Evolutionary conservation across 192 early-diverging fungal genomes (phyloP).

Genomic region (Umbelopsis sp.): DNA sequence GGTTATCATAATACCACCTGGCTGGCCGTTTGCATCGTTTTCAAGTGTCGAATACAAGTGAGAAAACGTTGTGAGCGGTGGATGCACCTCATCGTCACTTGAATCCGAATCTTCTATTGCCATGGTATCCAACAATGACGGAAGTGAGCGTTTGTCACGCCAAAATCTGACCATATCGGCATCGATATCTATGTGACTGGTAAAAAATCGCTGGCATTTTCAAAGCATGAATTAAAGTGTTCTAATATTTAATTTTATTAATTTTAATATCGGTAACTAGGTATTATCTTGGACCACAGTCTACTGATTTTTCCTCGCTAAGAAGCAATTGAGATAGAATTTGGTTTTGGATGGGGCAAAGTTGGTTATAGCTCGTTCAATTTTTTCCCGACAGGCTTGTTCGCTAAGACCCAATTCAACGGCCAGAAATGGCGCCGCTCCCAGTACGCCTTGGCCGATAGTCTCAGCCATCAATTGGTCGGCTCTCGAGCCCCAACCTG

Average conservation of each 20-base stretch:
- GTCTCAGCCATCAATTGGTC: conserved; percentile 10
- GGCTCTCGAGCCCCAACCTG: conserved; percentile 4
- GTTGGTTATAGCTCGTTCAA: neutral
- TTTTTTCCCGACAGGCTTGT: neutral
- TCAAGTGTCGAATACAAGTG: conserved; percentile 32
- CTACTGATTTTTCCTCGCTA: neutral
- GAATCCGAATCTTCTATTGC: conserved; percentile 2
- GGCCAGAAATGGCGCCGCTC: neutral
- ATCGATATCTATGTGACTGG: conserved; percentile 4
- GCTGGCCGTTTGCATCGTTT: conserved; percentile 29
- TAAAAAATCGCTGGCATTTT: neutral
- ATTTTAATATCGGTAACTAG: neutral
- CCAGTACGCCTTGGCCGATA: neutral
- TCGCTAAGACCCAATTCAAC: neutral
- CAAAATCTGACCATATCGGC: no score
- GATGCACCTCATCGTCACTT: neutral
- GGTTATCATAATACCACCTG: conserved; percentile 38
- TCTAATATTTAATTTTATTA: neutral
- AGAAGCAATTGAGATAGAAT: neutral
- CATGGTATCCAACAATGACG: neutral
- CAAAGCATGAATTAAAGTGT: neutral
- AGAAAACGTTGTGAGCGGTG: neutral
- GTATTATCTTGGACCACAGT: neutral
- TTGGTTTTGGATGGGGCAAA: conserved; percentile 2
- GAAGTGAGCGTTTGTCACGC: neutral